These are phyloP conservation scores for Linum lewisii DNA, from an alignment of 345 rosid species.

Conservation along the genomic window DNA sequence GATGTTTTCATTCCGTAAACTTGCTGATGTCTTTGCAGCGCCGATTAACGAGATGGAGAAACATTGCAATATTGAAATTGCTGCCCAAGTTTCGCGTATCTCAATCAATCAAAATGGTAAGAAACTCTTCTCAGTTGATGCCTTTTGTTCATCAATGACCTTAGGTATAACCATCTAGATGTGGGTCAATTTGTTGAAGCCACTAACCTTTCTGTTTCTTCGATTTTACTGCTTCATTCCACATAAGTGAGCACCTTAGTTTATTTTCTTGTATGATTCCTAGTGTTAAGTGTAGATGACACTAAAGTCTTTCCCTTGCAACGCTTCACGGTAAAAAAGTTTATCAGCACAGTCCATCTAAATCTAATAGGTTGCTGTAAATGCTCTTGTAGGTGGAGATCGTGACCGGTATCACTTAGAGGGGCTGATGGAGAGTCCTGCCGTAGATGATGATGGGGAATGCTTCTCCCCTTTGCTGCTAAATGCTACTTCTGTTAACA, in stretches of 20 bases:
- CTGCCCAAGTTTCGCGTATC: conserved; percentile 65
- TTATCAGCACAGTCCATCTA: not conserved
- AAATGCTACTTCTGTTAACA: conserved; percentile 87
- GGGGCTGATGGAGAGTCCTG: conserved; percentile 92
- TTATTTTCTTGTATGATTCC: no score
- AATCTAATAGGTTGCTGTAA: conserved; percentile 6
- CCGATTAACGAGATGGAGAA: conserved; percentile 91
- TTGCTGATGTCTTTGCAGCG: conserved; percentile 39
- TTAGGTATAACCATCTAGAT: not conserved
- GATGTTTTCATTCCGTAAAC: conserved; percentile 13
- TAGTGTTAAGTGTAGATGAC: no score
- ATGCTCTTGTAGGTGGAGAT: conserved; percentile 57
- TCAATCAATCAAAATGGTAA: conserved; percentile 48
- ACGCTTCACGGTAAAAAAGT: no score
- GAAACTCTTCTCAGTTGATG: conserved; percentile 10
- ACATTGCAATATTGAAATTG: conserved; percentile 92
- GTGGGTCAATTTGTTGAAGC: no score
- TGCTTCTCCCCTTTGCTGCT: conserved; percentile 77
- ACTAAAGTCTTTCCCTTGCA: no score
- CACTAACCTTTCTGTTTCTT: no score
- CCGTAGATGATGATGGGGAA: conserved; percentile 83
- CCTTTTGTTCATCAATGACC: not conserved
- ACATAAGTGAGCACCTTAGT: no score
- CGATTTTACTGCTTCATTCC: no score
- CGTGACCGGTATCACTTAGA: conserved; percentile 65